Base-by-base conservation (phyloP, 2,329 filamentous ascomycete species). In the Fusarium compactum region DNA sequence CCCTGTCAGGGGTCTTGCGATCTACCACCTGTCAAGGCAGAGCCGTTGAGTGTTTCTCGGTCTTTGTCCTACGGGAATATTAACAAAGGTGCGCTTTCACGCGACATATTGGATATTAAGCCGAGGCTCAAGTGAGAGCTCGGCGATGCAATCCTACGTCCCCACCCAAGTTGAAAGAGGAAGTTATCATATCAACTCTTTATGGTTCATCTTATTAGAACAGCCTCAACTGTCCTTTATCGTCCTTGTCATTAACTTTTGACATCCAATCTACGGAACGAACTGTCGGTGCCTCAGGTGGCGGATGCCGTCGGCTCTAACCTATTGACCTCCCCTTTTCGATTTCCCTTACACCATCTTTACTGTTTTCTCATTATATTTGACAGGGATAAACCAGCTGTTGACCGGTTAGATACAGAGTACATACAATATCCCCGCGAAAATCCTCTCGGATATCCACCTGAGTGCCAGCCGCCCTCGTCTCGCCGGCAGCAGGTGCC, bases 261-360 rank as follows among this genome's bases (percentile, higher is more conserved):
- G 25, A 15, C 41, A 27, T 62, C 30, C 43, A 59, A 54, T 56
- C 50, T 66, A 50, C 67, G 61, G n/a, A 47, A 58, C 60, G 59
- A 65, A 63, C 59, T 63, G 58, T 46, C 65, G 38, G 51, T 73
- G 62, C 70, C 73, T 68, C 51, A 68, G 68, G 55, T 61, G 38
- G 63, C 60, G 58, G 65, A 68, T 65, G 54, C 64, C 58, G 53
- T 51, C 58, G 51, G 52, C 62, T 62, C 50, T 58, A 38, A 61
- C 27, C 45, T 50, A 29, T 67, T 53, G 47, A 64, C 32, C 52
- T 53, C 60, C 65, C 60, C 54, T 43, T 66, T 55, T 48, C 34
- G 50, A 59, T 60, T 44, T 50, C 45, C 61, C 62, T 63, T 69
- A 67, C 73, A 71, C 73, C 72, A 69, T 71, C 68, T 68, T 73